Base-by-base conservation (phyloP, 768 basidiomycete genomes). In the Termitomyces sp. region DNA sequence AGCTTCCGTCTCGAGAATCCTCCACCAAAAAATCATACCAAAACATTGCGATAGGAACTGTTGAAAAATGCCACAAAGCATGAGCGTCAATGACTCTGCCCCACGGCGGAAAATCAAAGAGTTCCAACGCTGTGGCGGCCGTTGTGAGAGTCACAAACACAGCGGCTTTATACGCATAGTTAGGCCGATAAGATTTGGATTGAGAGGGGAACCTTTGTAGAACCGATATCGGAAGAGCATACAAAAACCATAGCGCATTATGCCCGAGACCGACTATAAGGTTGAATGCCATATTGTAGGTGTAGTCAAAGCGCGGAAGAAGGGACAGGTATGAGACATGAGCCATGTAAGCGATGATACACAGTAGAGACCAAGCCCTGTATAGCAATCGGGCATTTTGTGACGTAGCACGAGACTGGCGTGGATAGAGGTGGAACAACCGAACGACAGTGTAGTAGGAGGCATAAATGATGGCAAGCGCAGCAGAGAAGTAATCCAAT, bases 401-500 rank as follows among this genome's bases (percentile, higher is more conserved):
- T 26, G 68, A 52, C n/a, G 65, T 42, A 47, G 69, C 68, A 55
- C 71, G 68, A 55, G 65, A 58, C 65, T 63, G 63, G 61, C 64
- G 62, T 22, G 83, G 73, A 65, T 93, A 93, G 51, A 94, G 72
- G 63, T 88, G 85, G 65, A 88, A 87, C 18, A 90, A 69, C 4
- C 96, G 90, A 47, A 94, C 74, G 63, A 85, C 77, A 26, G 88
- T 83, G 69, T 82, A 84, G 70, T 91, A 94, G 4, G 98, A 76
- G 2, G 88, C 87, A 62, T 82, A 90, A 26, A 94, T 68, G 61
- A 97, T 94, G 13, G 88, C 86, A 9, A 88, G 72, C 0, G 89
- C 94, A 5, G 97, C 97, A 3, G 92, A 92, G 69, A 98, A 97
- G 70, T 99, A 99, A 67, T 98, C 97, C 67, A 95, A 57, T 62